A percentile compares a stretch with the other conserved stretches of the same genome.
Conservation (phyloP, 1,139 yeast species). For the Pichia terricola region DNA sequence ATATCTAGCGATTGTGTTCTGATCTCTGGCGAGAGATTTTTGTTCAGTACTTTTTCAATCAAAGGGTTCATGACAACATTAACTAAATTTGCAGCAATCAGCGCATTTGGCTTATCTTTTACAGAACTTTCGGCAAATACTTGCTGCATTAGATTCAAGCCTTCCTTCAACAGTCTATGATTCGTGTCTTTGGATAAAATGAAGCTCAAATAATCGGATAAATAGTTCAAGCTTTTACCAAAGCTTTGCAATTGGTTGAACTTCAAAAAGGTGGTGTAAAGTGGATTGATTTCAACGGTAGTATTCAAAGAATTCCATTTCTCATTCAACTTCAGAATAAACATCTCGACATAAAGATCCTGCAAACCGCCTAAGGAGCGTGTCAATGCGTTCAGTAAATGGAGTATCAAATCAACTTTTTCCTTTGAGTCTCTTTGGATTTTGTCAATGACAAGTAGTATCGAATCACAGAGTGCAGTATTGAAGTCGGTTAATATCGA, state of each 20-base stretch:
- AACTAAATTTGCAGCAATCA: slow-evolving; percentile 2
- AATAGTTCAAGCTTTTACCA: slow-evolving; percentile 24
- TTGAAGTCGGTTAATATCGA: slow-evolving; percentile 7
- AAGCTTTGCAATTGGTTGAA: slow-evolving; percentile 23
- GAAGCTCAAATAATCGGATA: slow-evolving; percentile 31
- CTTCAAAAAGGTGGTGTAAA: slow-evolving; percentile 24
- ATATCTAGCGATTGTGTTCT: slow-evolving; percentile 37
- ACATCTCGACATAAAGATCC: slow-evolving; percentile 13
- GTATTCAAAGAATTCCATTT: slow-evolving; percentile 12
- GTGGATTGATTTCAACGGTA: slow-evolving; percentile 24
- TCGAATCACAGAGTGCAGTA: slow-evolving; percentile 11
- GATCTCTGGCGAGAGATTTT: slow-evolving; percentile 41
- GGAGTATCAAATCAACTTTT: slow-evolving; percentile 1
- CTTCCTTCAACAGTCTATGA: slow-evolving; percentile 44
- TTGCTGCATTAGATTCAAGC: slow-evolving; percentile 34
- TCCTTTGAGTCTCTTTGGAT: background rate
- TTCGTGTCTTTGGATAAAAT: slow-evolving; percentile 35
- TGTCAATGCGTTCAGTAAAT: slow-evolving; percentile 12
- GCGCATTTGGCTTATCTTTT: slow-evolving; percentile 7
- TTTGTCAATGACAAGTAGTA: slow-evolving; percentile 1
- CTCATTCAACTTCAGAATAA: slow-evolving; percentile 12
- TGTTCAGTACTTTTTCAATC: slow-evolving; percentile 30
- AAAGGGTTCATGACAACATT: slow-evolving; percentile 11
- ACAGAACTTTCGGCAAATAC: slow-evolving; percentile 27
- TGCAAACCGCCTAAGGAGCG: slow-evolving; percentile 18